Percentiles rank a stretch among this genome's conserved stretches.
Evolutionary conservation across 345 rosid genomes (phyloP).

Genomic region (Barbarea vulgaris): DNA sequence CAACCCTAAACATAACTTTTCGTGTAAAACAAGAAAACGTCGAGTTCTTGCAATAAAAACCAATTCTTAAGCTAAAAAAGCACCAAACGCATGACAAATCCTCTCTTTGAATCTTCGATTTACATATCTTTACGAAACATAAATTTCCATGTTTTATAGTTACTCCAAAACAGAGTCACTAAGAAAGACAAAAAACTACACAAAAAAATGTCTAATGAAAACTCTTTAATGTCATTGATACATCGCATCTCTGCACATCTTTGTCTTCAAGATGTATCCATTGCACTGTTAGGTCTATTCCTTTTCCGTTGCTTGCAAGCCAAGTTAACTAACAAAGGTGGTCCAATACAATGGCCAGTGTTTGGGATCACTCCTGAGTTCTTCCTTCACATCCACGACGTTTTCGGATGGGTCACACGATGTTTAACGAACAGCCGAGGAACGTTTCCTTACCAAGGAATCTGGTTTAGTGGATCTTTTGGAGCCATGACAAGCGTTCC

Average conservation of each 20-base stretch:
- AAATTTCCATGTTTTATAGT: background rate
- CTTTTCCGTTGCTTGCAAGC: constrained; percentile 53
- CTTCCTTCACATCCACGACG: constrained; percentile 36
- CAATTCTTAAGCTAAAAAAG: background rate
- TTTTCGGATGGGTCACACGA: constrained; percentile 47
- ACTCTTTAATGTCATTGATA: constrained; percentile 14
- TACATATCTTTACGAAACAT: constrained; percentile 35
- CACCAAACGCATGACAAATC: constrained; percentile 25
- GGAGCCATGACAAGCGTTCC: constrained; percentile 65
- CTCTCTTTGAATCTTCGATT: constrained; percentile 20
- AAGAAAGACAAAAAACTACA: background rate
- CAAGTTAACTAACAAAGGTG: constrained; percentile 55
- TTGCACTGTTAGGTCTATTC: constrained; percentile 55
- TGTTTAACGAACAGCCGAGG: constrained; percentile 53
- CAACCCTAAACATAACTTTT: background rate
- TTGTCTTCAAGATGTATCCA: constrained; percentile 47
- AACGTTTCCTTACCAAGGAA: constrained; percentile 54
- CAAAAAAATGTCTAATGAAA: constrained; percentile 14
- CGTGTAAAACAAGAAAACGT: constrained; percentile 18
- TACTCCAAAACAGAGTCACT: background rate
- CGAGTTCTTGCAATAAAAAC: constrained; percentile 8
- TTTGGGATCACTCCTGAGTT: constrained; percentile 56
- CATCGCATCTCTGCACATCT: constrained; percentile 35
- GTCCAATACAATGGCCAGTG: constrained; percentile 67
- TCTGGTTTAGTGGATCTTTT: constrained; percentile 57